Evolutionary conservation across 148 eudicot genomes (phyloP), one percentile per base, ranked within the genome.

Genomic region (Rhododendron molle): DNA sequence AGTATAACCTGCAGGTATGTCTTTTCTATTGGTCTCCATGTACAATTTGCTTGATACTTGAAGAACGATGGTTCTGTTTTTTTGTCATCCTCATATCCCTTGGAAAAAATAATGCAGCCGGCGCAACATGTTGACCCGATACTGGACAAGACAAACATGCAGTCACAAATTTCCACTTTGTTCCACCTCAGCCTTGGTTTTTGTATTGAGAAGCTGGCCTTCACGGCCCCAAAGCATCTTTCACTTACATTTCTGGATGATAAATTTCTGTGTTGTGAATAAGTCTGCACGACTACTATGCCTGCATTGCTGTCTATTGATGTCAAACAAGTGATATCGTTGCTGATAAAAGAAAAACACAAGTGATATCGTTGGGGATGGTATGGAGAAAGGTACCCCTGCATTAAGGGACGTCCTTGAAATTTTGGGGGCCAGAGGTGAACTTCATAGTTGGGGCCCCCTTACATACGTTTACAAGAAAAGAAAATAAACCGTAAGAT

Each of bases 1-100:
- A 89, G 82, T 93, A 93, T 89, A 93, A 96, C 78, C 89, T 96
- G 80, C 93, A 90, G 93, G 98, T 96, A 92, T 76, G 81, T 47
- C 62, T 21, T 81, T 83, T 43, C 21, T 82, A 38, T 74, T 85
- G 81, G 26, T 34, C 77, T 34, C 67, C 44, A 23, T 15, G 20
- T 36, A 62, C 34, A 12, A 16, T 73, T 28, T 71, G 21, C 47
- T 83, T 50, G 60, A 50, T 50, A 30, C 74, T 83, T 30, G 28
- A 14, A 15, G 15, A 36, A 82, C 9, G 1, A 30, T 44, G 47
- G 52, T 69, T 23, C 58, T 34, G 44, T 16, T 15, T 49, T 77
- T 16, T 86, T 40, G 20, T 76, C 26, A 3, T 34, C 10, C 28
- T 69, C 43, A 14, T 49, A 2, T 38, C 46, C 43, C 40, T 76